Percentiles rank a stretch among this genome's conserved stretches.
phyloP scores from a whole-genome alignment of 2,329 filamentous ascomycete species.

The Huntiella abstrusa region DNA sequence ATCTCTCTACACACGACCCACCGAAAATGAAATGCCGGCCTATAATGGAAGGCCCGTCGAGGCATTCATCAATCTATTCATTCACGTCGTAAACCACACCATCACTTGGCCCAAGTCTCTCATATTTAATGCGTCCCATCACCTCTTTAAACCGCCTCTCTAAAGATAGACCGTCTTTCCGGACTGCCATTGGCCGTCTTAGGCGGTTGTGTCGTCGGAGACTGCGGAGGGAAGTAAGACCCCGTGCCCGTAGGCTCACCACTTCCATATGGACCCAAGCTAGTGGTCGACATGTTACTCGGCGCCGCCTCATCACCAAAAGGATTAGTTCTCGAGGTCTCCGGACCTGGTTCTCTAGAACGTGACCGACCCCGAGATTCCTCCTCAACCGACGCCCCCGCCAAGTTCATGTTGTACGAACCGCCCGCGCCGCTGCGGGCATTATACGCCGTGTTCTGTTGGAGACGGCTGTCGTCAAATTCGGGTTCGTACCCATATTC shows the following conservation, averaged over 20 bases:
- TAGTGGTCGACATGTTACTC: constrained; percentile 43
- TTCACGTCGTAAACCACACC: too few species aligned
- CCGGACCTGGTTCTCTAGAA: constrained; percentile 24
- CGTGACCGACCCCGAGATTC: constrained; percentile 21
- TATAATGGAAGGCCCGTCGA: not conserved
- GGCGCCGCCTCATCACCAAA: constrained; percentile 52
- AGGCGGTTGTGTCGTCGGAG: constrained; percentile 15
- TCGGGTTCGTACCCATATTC: constrained; percentile 32
- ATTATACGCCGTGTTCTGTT: constrained; percentile 11
- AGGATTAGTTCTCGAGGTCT: constrained; percentile 32
- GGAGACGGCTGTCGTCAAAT: constrained; percentile 6
- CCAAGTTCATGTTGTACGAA: constrained; percentile 31
- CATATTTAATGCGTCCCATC: too few species aligned
- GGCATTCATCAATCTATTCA: not conserved
- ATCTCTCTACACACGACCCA: too few species aligned
- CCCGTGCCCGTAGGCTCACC: not conserved
- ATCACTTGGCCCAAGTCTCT: too few species aligned
- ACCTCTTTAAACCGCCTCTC: constrained; percentile 40
- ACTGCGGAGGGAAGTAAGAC: constrained; percentile 11
- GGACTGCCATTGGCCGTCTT: constrained; percentile 34
- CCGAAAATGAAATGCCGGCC: not conserved
- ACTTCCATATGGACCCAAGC: constrained; percentile 45
- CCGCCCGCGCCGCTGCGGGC: constrained; percentile 17
- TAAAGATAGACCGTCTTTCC: constrained; percentile 50
- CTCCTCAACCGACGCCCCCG: constrained; percentile 18